Conservation (phyloP, 2,329 filamentous ascomycete genomes). For the Daldinia sp. region DNA sequence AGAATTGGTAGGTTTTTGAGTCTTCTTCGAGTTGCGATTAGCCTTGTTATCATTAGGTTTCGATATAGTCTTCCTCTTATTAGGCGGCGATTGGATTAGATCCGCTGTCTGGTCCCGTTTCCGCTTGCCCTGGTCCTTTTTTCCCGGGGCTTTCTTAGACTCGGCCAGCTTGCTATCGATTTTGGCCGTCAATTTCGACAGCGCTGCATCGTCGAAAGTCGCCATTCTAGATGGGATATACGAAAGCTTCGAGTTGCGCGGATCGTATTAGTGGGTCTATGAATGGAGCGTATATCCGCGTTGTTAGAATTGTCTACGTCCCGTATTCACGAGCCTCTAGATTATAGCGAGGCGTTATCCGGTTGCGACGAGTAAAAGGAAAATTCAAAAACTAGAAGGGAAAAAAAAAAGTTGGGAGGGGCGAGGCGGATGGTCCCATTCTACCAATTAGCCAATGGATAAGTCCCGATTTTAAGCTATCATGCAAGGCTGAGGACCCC, state of each 20-base stretch:
- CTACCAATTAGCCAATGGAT: slow-evolving; percentile 21
- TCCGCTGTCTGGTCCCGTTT: slow-evolving; percentile 58
- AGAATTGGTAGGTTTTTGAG: slow-evolving; percentile 24
- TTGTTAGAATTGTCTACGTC: slow-evolving; percentile 9
- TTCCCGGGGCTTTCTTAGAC: slow-evolving; percentile 48
- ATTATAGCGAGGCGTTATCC: slow-evolving; percentile 3
- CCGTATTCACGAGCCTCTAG: neutral
- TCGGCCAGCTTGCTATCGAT: slow-evolving; percentile 66
- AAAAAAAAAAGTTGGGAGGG: slow-evolving; percentile 48
- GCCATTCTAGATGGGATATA: slow-evolving; percentile 45
- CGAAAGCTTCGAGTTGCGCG: neutral
- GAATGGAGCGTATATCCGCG: neutral
- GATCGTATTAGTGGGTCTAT: neutral
- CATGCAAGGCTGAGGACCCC: slow-evolving; percentile 27
- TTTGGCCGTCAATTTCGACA: slow-evolving; percentile 67
- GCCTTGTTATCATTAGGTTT: slow-evolving; percentile 31
- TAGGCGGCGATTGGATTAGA: slow-evolving; percentile 42
- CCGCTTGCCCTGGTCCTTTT: slow-evolving; percentile 52
- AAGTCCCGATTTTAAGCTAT: neutral
- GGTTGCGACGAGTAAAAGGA: slow-evolving; percentile 33
- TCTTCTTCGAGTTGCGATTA: slow-evolving; percentile 24
- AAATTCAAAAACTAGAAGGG: slow-evolving; percentile 31
- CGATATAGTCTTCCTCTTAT: slow-evolving; percentile 45
- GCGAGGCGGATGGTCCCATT: slow-evolving; percentile 39
- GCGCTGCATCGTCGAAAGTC: slow-evolving; percentile 62